Evolutionary conservation across 2,329 filamentous ascomycete genomes (phyloP), one percentile per base, ranked within the genome.

Genomic region (Claviceps humidiphila): DNA sequence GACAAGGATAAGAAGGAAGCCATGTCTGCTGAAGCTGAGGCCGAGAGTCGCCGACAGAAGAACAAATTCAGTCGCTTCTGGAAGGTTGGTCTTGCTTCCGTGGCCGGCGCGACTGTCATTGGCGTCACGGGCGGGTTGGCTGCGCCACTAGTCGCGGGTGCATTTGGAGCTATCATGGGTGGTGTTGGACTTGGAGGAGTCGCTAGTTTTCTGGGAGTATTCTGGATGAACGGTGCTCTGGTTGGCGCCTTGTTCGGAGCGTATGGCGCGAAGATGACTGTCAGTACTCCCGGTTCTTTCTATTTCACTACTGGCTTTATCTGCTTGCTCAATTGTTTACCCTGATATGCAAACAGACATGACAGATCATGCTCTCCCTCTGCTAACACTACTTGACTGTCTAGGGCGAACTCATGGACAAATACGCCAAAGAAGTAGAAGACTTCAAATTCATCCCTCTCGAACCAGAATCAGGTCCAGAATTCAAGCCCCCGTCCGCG

Each of bases 71-170:
- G 80, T 20, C 75, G 89, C 8, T 85, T 85, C 64, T 95, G 88
- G 87, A 96, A 95, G 64, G 89, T 96, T 20, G 89, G 90, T 0
- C 74, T 96, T 26, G 91, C 90, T 0, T 87, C 86, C 8, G 88
- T 94, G 0, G 89, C 88, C 0, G 91, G 91, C 11, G 91, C 91
- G 1, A 87, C 87, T 0, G 72, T 95, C 1, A 90, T 96, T n/a
- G 90, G 90, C 5, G 79, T 96, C 3, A 95, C 89, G 0, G 90
- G 90, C 17, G 90, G 90, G 2, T 74, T 95, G n/a, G 90, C 90
- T 1, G 89, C 90, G 0, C 90, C 90, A 0, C 73, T 95, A 0
- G 84, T 95, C 14, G 90, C 90, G 4, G 89, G 89, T 4, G 89
- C 89, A 0, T 76, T 96, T 14, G 89, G 89, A 2, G 84, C 84